These are phyloP conservation scores for Oenanthe javanica DNA, from an alignment of 140 eudicot species.

Conservation along the genomic window DNA sequence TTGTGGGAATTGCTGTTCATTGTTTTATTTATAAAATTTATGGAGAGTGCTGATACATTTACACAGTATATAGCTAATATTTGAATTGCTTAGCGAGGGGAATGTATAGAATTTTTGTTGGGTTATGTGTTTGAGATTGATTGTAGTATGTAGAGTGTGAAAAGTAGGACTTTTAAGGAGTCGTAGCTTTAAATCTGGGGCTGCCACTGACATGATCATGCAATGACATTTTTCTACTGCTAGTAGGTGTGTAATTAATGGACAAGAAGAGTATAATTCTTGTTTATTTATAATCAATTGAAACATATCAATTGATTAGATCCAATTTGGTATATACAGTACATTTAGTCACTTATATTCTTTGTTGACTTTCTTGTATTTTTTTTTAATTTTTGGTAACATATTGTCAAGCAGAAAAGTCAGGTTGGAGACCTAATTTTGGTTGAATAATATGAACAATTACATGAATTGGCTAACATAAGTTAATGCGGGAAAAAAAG, in stretches of 20 bases:
- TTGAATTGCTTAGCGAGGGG: neutral
- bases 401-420: neutral
- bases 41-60: neutral
- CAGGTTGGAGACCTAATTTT: neutral
- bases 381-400: neutral
- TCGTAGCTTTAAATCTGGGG: slow-evolving; percentile 8
- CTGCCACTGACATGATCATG: slow-evolving; percentile 4
- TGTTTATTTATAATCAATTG: neutral
- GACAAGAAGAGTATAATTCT: neutral
- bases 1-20: slow-evolving; percentile 12
- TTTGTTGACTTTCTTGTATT: neutral
- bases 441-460: neutral
- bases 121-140: neutral
- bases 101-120: neutral
- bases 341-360: neutral
- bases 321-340: neutral
- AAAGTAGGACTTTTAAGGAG: slow-evolving; percentile 6
- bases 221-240: neutral
- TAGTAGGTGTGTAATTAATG: slow-evolving; percentile 6
- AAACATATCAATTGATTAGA: neutral
- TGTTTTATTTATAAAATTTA: neutral
- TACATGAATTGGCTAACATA: neutral
- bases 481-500: neutral
- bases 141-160: neutral
- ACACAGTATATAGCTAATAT: neutral